phyloP scores from a whole-genome alignment of 2,329 filamentous ascomycete genomes.

The Verruconis gallopava region DNA sequence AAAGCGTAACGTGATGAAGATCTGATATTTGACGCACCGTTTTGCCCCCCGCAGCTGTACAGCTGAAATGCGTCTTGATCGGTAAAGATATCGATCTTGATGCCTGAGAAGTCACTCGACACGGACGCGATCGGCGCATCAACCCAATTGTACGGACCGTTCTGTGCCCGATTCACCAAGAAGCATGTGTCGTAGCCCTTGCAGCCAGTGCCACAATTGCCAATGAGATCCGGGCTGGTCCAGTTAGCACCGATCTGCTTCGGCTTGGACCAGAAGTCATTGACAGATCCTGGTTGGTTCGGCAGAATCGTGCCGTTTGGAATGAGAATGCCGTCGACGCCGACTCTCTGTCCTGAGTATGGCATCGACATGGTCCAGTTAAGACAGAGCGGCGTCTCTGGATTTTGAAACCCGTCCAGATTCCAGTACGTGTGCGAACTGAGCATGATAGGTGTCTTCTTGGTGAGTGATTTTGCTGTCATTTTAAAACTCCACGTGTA shows the following conservation, averaged over 20 bases:
- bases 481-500: conserved; percentile 62
- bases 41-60: conserved; percentile 68
- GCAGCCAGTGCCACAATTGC: conserved; percentile 72
- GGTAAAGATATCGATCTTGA: conserved; percentile 65
- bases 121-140: conserved; percentile 50
- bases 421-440: conserved; percentile 72
- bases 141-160: conserved; percentile 48
- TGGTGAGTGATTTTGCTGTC: conserved; percentile 54
- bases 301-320: conserved; percentile 49
- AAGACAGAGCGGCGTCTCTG: conserved; percentile 48
- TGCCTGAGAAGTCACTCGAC: conserved; percentile 64
- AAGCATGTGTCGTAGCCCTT: conserved; percentile 74
- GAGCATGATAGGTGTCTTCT: conserved; percentile 74
- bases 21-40: conserved; percentile 39
- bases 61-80: conserved; percentile 84
- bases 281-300: conserved; percentile 53
- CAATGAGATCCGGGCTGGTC: conserved; percentile 45
- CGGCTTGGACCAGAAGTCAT: conserved; percentile 70
- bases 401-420: conserved; percentile 65
- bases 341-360: conserved; percentile 57
- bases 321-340: conserved; percentile 43
- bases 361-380: conserved; percentile 65
- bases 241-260: conserved; percentile 68
- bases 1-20: neutral
- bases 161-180: conserved; percentile 45